These are phyloP conservation scores for Yarrowia sp. DNA, from an alignment of 805 yeast genomes.

Conservation along the genomic window DNA sequence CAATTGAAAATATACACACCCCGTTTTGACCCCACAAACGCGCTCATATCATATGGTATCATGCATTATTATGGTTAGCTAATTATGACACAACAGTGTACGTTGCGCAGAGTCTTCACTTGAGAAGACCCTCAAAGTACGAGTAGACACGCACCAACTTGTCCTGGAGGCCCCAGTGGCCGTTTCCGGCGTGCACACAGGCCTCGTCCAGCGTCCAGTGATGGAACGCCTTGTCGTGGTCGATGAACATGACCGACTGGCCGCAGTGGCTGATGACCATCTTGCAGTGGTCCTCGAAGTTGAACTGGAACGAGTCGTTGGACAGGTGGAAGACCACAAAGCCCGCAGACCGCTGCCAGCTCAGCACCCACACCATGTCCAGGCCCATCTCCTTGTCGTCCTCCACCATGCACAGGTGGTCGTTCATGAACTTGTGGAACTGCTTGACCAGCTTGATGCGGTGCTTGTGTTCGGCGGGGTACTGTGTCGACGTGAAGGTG, in stretches of 20 bases:
- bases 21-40: neutral
- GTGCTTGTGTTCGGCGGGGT: conserved; percentile 40
- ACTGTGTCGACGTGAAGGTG: neutral
- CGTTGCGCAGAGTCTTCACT: conserved; percentile 3
- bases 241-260: conserved; percentile 71
- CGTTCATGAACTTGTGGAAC: conserved; percentile 88
- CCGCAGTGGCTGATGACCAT: conserved; percentile 77
- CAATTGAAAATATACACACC: no score
- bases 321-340: conserved; percentile 91
- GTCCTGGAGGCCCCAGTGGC: conserved; percentile 17
- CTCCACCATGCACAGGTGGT: conserved; percentile 64
- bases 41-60: conserved; percentile 1
- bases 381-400: conserved; percentile 6
- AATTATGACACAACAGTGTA: neutral
- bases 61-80: conserved; percentile 26
- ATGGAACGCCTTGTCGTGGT: conserved; percentile 33
- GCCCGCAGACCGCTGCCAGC: conserved; percentile 74
- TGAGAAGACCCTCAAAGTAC: conserved; percentile 16
- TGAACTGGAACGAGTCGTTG: conserved; percentile 89
- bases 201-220: conserved; percentile 29
- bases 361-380: conserved; percentile 58
- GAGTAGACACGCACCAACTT: conserved; percentile 23
- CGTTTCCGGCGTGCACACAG: conserved; percentile 3
- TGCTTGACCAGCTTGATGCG: conserved; percentile 81
- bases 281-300: conserved; percentile 93